Evolutionary conservation across 116 monocot species (phyloP), one percentile per base, ranked within the genome.

Genomic region (Phalaenopsis hybrid): DNA sequence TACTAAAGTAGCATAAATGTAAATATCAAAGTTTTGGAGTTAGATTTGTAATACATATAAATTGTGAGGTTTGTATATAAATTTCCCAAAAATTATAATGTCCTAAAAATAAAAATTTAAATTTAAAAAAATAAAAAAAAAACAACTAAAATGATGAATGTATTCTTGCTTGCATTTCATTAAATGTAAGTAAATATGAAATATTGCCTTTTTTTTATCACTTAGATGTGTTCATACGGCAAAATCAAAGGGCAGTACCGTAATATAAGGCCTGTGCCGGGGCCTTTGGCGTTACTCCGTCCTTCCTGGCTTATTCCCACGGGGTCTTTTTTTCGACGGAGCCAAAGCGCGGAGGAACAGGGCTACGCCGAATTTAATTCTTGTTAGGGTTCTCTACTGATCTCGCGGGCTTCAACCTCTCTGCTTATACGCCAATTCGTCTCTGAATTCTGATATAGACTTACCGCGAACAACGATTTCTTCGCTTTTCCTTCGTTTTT

Each of bases 291-390:
- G 34, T 17, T 52, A 28, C 20, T 28, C 13, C 44, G 46, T 37
- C 2, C 81, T 81, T 18, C 51, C 16, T 73, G 12, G 23, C 15
- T 13, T 28, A 78, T 68, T 50, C 69, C 51, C 44, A 43, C n/a
- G 50, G 52, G 52, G 75, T 58, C 51, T 28, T 28, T 28, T 28
- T 28, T 28, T 28, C 28, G 28, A 28, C 28, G 28, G 28, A 28
- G 28, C 28, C 77, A 21, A 78, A 45, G 78, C 17, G 11, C 57
- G 18, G 21, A 4, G 18, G 21, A 4, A 17, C 21, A 77, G 37
- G 45, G 18, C 73, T 45, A 43, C 58, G 49, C 55, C 84, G 61
- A 79, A 81, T 73, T 81, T 44, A 85, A 81, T 78, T 72, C 74
- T 37, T 77, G 72, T 78, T 81, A 81, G 81, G 85, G 85, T 79